Base-by-base conservation (phyloP, 257 asterid genomes). In the Ilex asprella region DNA sequence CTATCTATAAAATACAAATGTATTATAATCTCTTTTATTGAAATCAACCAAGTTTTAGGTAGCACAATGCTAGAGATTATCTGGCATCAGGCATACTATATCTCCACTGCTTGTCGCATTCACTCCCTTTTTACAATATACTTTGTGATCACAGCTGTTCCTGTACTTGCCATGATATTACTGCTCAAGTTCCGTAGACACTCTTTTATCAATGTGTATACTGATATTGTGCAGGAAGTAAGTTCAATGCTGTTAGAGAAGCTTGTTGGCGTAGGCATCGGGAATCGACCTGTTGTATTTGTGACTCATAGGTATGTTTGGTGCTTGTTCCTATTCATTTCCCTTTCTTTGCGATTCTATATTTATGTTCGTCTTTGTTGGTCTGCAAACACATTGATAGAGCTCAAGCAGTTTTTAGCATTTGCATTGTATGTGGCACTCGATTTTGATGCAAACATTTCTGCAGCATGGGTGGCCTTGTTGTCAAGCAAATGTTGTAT, bases 401-500 rank as follows among this genome's bases (percentile, higher is more conserved):
- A 35, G 41, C 41, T 7, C 41, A 35, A 35, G 41, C 41, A 3
- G 41, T 35, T 46, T 46, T 11, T 46, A 14, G 11, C 52, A 46
- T 46, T 10, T 46, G 15, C 52, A 10, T 46, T 46, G 52, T 46
- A 4, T 46, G 11, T 10, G 15, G 10, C n/a, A 14, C n/a, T 46
- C 3, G 3, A 14, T 4, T 46, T 46, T 46, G 52, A 46, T 46
- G 13, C 1, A 46, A 31, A 35, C 56, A 58, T 66, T 66, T 51
- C 67, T 82, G 80, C 89, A 93, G 99, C 81, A 80, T 89, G 97
- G 99, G 99, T 10, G 97, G 99, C 72, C 86, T 93, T 65, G 97
- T 85, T 69, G 99, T 93, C 83, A 93, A 89, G 86, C 96, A 93
- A 78, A 93, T 93, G 93, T 69, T 93, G 68, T 58, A 80, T 79